Evolutionary conservation across 257 asterid species (phyloP), one percentile per base, ranked within the genome.

Genomic region (Orobanche coerulescens): DNA sequence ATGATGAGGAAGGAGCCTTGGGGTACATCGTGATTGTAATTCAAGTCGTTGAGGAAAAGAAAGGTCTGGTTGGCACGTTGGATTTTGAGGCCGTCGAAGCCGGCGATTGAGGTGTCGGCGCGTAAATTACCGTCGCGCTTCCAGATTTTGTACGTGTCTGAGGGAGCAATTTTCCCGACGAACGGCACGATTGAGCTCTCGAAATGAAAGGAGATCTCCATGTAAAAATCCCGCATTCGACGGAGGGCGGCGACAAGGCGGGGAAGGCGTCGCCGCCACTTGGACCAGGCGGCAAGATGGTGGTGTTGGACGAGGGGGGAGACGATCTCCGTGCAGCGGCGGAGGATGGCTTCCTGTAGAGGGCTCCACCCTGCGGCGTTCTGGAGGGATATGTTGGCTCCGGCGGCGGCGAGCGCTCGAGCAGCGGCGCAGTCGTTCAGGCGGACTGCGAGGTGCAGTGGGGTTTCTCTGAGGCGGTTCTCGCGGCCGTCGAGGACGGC

Each of bases 31-130:
- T 82, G 81, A 11, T 50, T 31, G 52, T 23, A 52, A 55, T 78
- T 76, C 0, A 81, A 72, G 64, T 91, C 97, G 61, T 91, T 88
- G 33, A 88, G 82, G 67, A 92, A 92, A 6, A 92, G 86, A 43
- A 86, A 88, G 68, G 95, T 92, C 75, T 88, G 98, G 53, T 92
- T 92, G 8, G 93, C 91, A n/a, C 97, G 95, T 51, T 88, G 96
- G 34, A 92, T 79, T 79, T 86, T 92, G 66, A 92, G 66, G 1
- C 98, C 98, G 70, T 92, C 98, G 70, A 78, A 92, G 36, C 98
- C 97, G 24, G 97, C 91, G 44, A 92, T 79, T 0, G 97, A 81
- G 9, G 97, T 92, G 56, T 92, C 98, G 19, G 98, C 97, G 4
- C 98, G 81, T 34, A 92, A 82, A 67, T 84, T 88, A 0, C 94